Conservation (phyloP, 108 stramenopile genomes). For the Licmophora abbreviata region DNA sequence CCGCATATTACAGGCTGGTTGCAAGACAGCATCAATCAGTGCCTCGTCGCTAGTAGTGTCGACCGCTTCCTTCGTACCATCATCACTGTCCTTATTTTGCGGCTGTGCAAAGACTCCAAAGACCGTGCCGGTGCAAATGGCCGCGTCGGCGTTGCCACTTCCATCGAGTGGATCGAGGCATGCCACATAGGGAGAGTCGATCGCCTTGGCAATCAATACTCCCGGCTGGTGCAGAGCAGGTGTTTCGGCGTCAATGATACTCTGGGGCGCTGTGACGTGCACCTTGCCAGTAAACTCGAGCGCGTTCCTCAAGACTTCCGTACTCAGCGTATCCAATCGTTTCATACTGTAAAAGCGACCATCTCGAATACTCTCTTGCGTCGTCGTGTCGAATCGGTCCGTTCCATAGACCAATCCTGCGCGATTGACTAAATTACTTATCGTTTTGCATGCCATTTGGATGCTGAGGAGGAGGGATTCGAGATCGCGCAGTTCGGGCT, state of each 20-base stretch:
- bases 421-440: slow-evolving; percentile 80
- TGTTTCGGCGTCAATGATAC: slow-evolving; percentile 27
- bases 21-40: slow-evolving; percentile 45
- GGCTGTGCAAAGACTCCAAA: slow-evolving; percentile 85
- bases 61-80: slow-evolving; percentile 3
- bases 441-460: slow-evolving; percentile 94
- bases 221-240: slow-evolving; percentile 76
- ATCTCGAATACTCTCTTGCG: slow-evolving; percentile 28
- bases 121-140: slow-evolving; percentile 96
- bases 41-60: background rate
- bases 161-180: slow-evolving; percentile 98
- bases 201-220: slow-evolving; percentile 78
- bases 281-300: slow-evolving; percentile 79
- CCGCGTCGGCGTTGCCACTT: slow-evolving; percentile 95
- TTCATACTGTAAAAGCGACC: slow-evolving; percentile 89
- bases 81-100: slow-evolving; percentile 7
- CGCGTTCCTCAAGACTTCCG: slow-evolving; percentile 93
- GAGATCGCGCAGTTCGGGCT: slow-evolving; percentile 46
- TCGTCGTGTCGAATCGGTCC: slow-evolving; percentile 1
- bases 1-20: slow-evolving; percentile 82
- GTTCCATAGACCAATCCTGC: slow-evolving; percentile 30
- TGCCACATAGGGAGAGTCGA: slow-evolving; percentile 74
- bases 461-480: slow-evolving; percentile 67
- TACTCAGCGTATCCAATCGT: slow-evolving; percentile 94
- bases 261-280: slow-evolving; percentile 56